A percentile compares a stretch with the other conserved stretches of the same genome.
Evolutionary conservation across 306 rosid species (phyloP).

Genomic region (Ziziphus jujuba): DNA sequence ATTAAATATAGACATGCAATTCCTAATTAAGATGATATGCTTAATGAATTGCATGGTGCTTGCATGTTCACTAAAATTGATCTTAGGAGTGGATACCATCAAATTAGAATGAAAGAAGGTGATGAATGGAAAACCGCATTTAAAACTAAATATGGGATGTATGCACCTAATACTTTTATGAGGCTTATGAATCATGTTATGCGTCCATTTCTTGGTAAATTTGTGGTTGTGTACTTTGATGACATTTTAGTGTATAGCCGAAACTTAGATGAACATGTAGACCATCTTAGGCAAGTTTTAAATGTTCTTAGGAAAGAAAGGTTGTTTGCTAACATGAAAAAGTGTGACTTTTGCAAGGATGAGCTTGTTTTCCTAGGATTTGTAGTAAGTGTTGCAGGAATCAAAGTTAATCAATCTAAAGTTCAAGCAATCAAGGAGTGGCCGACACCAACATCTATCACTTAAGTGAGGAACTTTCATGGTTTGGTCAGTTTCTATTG

Average conservation of each 20-base stretch:
- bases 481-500: too few relatives aligned
- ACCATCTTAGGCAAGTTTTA: background rate
- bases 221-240: background rate
- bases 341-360: background rate
- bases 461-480: too few relatives aligned
- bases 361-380: too few relatives aligned
- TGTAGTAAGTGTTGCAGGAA: too few relatives aligned
- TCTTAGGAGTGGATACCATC: background rate
- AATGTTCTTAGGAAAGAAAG: too few relatives aligned
- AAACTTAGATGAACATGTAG: background rate
- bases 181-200: background rate
- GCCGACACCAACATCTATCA: too few relatives aligned
- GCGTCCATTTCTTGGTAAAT: background rate
- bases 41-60: background rate
- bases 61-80: background rate
- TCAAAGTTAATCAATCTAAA: too few relatives aligned
- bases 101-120: background rate
- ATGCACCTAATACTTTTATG: background rate
- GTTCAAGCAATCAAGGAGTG: too few relatives aligned
- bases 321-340: too few relatives aligned
- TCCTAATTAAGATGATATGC: background rate
- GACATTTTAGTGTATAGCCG: background rate
- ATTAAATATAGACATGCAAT: background rate
- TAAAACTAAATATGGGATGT: too few relatives aligned
- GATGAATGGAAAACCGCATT: background rate